A percentile compares a stretch with the other conserved stretches of the same genome.
Evolutionary conservation across 306 rosid species (phyloP).

Genomic region (Corylus americana): DNA sequence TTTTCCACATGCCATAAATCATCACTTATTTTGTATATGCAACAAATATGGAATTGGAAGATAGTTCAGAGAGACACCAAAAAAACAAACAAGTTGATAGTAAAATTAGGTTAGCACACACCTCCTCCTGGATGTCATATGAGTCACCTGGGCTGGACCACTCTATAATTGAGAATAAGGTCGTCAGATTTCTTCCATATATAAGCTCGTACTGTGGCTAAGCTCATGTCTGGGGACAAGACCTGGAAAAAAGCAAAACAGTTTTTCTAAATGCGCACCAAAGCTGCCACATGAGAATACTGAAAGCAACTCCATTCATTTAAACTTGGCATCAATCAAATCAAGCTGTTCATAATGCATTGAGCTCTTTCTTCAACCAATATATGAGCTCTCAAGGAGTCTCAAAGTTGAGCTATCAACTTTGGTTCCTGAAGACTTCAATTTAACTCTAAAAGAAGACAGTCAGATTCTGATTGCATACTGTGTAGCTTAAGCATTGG

Average conservation of each 20-base stretch:
- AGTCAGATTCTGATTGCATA: background rate
- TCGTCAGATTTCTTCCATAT: slow-evolving; percentile 97
- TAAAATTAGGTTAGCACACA: slow-evolving; percentile 8
- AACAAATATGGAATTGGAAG: background rate
- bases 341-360: background rate
- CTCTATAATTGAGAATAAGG: slow-evolving; percentile 81
- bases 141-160: slow-evolving; percentile 80
- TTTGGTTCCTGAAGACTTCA: background rate
- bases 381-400: background rate
- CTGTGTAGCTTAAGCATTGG: background rate
- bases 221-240: slow-evolving; percentile 84
- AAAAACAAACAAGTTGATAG: background rate
- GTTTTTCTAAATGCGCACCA: slow-evolving; percentile 20
- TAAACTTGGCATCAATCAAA: background rate
- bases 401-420: background rate
- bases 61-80: background rate
- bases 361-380: background rate
- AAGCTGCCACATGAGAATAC: background rate
- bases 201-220: slow-evolving; percentile 93
- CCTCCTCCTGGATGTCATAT: slow-evolving; percentile 37
- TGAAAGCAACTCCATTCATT: background rate
- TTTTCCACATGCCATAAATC: background rate
- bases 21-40: background rate
- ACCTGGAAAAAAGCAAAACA: slow-evolving; percentile 53
- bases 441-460: background rate